phyloP scores from a whole-genome alignment of 495 filamentous ascomycete species.

The Penicillium paradoxum region DNA sequence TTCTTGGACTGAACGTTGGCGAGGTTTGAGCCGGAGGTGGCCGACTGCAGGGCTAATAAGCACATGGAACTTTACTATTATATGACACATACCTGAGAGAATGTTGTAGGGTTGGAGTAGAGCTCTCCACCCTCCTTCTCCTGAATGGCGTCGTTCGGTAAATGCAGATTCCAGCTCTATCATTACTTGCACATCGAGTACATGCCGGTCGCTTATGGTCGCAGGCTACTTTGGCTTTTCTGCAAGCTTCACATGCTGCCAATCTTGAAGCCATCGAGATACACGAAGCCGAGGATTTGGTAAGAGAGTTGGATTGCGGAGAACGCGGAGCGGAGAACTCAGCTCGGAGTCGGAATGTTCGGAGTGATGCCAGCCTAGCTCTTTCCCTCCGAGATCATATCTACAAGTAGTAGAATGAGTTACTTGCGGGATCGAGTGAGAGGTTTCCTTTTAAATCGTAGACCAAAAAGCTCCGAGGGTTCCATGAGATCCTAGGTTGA shows the following conservation, averaged over 20 bases:
- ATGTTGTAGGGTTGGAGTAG: slow-evolving; percentile 1
- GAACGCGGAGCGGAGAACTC: slow-evolving; percentile 4
- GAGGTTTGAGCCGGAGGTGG: slow-evolving; percentile 7
- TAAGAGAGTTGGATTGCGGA: slow-evolving; percentile 12
- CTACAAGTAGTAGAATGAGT: neutral
- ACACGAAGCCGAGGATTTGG: neutral
- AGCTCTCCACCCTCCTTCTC: slow-evolving; percentile 19
- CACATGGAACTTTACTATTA: slow-evolving; percentile 7
- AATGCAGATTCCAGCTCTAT: slow-evolving; percentile 27
- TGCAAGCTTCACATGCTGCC: slow-evolving; percentile 38
- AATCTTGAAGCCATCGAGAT: slow-evolving; percentile 22
- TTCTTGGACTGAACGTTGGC: slow-evolving; percentile 21
- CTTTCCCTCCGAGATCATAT: neutral
- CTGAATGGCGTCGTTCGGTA: slow-evolving; percentile 41
- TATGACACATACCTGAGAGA: slow-evolving; percentile 1
- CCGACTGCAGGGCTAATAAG: slow-evolving; percentile 1
- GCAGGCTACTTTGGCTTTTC: slow-evolving; percentile 39
- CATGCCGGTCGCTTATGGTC: slow-evolving; percentile 39
- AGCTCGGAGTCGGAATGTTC: slow-evolving; percentile 1
- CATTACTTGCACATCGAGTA: slow-evolving; percentile 30
- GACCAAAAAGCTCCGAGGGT: too few species aligned
- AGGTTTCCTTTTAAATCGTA: too few species aligned
- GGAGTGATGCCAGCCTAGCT: neutral
- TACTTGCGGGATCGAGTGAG: too few species aligned
- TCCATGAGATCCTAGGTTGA: too few species aligned